Evolutionary conservation across 345 rosid genomes (phyloP), one percentile per base, ranked within the genome.

Genomic region (Erodium maritimum): DNA sequence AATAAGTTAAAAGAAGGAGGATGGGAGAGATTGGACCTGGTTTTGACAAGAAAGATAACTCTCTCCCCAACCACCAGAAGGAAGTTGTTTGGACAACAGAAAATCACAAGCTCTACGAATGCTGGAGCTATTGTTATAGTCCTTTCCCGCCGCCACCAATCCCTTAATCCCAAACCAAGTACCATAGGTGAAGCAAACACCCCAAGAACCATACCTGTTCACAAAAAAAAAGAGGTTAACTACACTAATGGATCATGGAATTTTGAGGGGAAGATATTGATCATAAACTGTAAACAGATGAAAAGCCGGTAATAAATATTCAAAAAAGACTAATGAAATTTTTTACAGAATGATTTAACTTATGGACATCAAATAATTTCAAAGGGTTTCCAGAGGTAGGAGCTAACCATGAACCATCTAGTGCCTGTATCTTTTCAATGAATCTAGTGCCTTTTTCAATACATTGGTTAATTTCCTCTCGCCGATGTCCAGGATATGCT

Each of bases 41-140:
- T 83, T 75, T 81, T 86, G 93, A 71, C 96, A 91, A 65, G 96
- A 88, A 66, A 88, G 87, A 61, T 91, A 91, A 72, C 96, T 88
- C 77, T 91, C 96, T 72, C 96, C 98, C 99, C 99, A 93, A 52
- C 99, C 96, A 19, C 95, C 99, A 3, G 90, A 83, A 55, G 81
- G 57, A 58, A 69, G 69, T 76, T 93, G 99, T 75, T 87, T 87
- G 52, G 96, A 89, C 67, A 89, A 62, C 63, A 89, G 80, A 79
- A 89, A 89, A 42, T 87, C 79, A 60, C 94, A 89, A 63, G 96
- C 97, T 77, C 79, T 89, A 20, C 80, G 78, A 33, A 89, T 71
- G 65, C 74, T 64, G 55, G 83, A 66, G 62, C 80, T 80, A 77
- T 71, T 82, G 55, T 65, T 61, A 64, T 71, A 77, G 71, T 68